Base-by-base conservation (phyloP, 805 yeast species). In the Pichia kluyveri region DNA sequence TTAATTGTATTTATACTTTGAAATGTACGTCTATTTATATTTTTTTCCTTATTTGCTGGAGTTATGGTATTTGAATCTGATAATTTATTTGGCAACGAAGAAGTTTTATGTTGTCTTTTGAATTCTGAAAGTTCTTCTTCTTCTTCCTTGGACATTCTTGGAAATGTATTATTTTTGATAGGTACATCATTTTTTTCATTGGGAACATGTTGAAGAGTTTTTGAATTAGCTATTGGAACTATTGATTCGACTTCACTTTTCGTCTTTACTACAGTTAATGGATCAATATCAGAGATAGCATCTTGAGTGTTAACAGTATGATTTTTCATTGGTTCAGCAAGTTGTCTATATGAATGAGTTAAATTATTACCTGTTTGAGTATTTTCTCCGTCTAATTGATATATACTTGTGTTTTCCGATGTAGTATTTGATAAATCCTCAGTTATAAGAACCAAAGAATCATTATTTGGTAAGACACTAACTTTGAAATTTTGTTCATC, bases 1-100 rank as follows among this genome's bases (percentile, higher is more conserved):
- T 57, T 54, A 30, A 63, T 60, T 1, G 65, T 62, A 39, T 56
- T 57, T 0, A 57, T 49, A 44, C 58, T 61, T 30, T 56, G 53
- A 37, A 56, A 62, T 1, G 61, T 61, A 23, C 51, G 48, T 46
- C 59, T 47, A 39, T 56, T 63, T 54, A 56, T 53, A 4, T 46
- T 34, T 19, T 59, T 56, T 40, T 60, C n/a, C 9, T n/a, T 49
- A 23, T 51, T 37, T 19, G 50, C 40, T 8, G 48, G 37, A 8
- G 32, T 48, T 43, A 46, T 18, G 10, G 23, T 11, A 30, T 5
- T 12, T 30, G 32, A 10, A 30, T 30, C 14, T 30, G 14, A 11
- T 10, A 11, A 5, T 8, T 5, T 30, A 12, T 30, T 30, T 30
- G 32, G 32, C 32, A 5, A 4, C 14, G 32, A 30, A 6, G 6